Evolutionary conservation across 805 yeast species (phyloP).

Genomic region (Saccharomycopsis sp.): DNA sequence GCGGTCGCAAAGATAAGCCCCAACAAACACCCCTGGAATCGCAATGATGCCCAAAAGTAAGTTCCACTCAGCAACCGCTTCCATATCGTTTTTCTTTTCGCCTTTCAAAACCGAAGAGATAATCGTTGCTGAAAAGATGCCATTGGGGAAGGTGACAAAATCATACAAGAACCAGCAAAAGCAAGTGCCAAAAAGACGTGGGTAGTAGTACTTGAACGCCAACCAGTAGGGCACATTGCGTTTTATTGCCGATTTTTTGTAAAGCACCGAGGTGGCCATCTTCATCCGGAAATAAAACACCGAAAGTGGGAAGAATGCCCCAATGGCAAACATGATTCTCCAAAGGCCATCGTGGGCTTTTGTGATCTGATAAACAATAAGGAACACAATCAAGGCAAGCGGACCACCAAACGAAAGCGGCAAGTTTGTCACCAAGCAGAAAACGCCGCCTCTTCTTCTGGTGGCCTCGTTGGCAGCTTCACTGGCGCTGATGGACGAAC

Average conservation of each 20-base stretch:
- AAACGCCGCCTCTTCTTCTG: constrained; percentile 55
- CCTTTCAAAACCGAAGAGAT: constrained; percentile 41
- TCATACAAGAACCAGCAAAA: constrained; percentile 76
- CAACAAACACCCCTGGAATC: constrained; percentile 64
- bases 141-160: constrained; percentile 74
- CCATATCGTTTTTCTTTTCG: constrained; percentile 34
- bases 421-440: constrained; percentile 59
- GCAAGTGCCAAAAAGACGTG: constrained; percentile 56
- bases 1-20: constrained; percentile 54
- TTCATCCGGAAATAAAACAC: constrained; percentile 65
- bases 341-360: constrained; percentile 46
- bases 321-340: constrained; percentile 62
- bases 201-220: constrained; percentile 61
- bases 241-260: constrained; percentile 55
- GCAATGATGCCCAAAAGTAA: constrained; percentile 55
- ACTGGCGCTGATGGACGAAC: constrained; percentile 57
- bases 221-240: constrained; percentile 49
- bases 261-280: constrained; percentile 59
- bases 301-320: constrained; percentile 58
- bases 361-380: constrained; percentile 57
- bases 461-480: constrained; percentile 65
- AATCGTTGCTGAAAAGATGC: constrained; percentile 56
- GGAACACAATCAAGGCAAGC: constrained; percentile 56
- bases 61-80: constrained; percentile 64
- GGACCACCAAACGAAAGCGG: constrained; percentile 75